These are phyloP conservation scores for Chlorella sp. DNA, from an alignment of 139 green algal genomes.

Conservation along the genomic window DNA sequence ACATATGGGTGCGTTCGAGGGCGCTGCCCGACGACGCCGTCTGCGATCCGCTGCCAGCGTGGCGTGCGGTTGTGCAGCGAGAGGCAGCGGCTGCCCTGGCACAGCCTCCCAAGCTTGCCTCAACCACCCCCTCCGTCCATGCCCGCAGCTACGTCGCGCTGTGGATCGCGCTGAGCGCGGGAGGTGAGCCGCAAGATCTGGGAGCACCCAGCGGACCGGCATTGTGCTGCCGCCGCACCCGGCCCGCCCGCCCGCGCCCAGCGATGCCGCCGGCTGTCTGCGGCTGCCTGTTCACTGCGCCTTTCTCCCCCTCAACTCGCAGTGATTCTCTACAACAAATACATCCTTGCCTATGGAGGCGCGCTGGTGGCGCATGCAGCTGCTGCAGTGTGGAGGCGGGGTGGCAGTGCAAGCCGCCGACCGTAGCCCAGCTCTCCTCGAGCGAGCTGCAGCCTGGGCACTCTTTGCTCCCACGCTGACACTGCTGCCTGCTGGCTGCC, in stretches of 20 bases:
- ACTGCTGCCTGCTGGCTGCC: background rate
- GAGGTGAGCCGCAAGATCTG: too few relatives aligned
- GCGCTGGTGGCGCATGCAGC: background rate
- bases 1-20: conserved; percentile 8
- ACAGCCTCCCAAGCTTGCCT: background rate
- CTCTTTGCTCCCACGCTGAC: background rate
- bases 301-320: too few relatives aligned
- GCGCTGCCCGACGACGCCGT: background rate
- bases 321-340: conserved; percentile 69
- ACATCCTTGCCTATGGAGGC: conserved; percentile 53
- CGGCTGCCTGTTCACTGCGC: too few relatives aligned
- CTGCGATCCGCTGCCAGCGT: background rate
- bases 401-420: background rate
- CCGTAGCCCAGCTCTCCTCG: background rate
- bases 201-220: too few relatives aligned
- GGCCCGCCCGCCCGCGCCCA: too few relatives aligned
- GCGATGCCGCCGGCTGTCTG: too few relatives aligned
- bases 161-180: conserved; percentile 24
- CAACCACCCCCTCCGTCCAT: background rate
- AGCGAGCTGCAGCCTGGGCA: background rate
- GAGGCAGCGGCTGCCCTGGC: background rate
- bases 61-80: background rate
- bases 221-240: too few relatives aligned
- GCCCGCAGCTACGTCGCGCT: conserved; percentile 21
- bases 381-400: background rate